These are phyloP conservation scores for Boletus vinaceobasis DNA, from an alignment of 768 basidiomycete species.

Conservation along the genomic window DNA sequence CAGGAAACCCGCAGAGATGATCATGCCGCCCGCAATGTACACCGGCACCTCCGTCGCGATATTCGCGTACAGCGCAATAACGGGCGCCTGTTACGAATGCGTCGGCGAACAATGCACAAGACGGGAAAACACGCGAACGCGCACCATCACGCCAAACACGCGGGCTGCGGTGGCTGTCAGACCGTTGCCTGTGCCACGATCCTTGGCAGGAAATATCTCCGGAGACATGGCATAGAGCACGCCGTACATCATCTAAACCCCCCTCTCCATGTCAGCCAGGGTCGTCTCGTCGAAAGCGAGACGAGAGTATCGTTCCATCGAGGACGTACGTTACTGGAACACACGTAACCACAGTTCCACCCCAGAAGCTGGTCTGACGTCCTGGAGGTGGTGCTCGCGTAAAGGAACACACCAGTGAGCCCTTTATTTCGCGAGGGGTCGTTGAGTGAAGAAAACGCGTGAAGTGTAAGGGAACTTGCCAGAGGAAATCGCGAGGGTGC, in stretches of 20 bases:
- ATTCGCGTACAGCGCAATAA: constrained; percentile 70
- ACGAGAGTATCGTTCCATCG: not conserved
- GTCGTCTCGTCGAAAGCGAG: not conserved
- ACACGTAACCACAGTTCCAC: constrained; percentile 79
- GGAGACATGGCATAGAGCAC: constrained; percentile 69
- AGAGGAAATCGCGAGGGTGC: constrained; percentile 62
- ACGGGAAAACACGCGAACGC: not conserved
- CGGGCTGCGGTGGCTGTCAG: constrained; percentile 57
- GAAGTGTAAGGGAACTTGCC: constrained; percentile 40
- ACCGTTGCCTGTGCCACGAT: constrained; percentile 71
- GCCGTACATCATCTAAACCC: constrained; percentile 64
- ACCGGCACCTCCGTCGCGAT: constrained; percentile 64
- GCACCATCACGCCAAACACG: constrained; percentile 67
- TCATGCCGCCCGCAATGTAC: constrained; percentile 64
- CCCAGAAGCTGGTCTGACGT: constrained; percentile 65
- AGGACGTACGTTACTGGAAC: constrained; percentile 51
- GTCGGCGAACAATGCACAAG: not conserved
- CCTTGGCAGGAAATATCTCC: constrained; percentile 68
- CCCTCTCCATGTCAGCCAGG: not conserved
- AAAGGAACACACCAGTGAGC: constrained; percentile 73
- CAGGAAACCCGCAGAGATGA: constrained; percentile 57
- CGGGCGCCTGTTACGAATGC: constrained; percentile 47
- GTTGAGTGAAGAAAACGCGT: constrained; percentile 38
- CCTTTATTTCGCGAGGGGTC: constrained; percentile 48
- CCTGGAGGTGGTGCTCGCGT: constrained; percentile 70